phyloP scores from a whole-genome alignment of 1,139 yeast species.

The Hyphopichia fennica region DNA sequence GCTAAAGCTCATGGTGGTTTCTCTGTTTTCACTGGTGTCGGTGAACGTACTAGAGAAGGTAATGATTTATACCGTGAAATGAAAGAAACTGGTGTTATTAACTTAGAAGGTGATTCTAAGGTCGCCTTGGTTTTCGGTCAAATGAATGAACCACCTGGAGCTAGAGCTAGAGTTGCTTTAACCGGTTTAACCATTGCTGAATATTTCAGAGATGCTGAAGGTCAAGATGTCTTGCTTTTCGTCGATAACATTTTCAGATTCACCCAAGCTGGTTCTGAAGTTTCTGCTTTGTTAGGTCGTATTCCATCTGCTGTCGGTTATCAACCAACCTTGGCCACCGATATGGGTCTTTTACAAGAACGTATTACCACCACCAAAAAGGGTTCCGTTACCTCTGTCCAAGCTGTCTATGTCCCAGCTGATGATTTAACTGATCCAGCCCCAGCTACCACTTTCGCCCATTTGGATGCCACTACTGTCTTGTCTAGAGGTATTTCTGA shows the following conservation, averaged over 20 bases:
- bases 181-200: conserved; percentile 99
- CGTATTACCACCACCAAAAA: conserved; percentile 99
- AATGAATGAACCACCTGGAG: conserved; percentile 99
- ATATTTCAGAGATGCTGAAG: conserved; percentile 99
- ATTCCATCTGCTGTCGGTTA: conserved; percentile 99
- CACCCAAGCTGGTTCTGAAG: conserved; percentile 99
- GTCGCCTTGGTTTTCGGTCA: conserved; percentile 99
- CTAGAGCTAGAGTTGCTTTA: conserved; percentile 99
- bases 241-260: conserved; percentile 99
- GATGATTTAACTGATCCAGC: conserved; percentile 99
- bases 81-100: conserved; percentile 99
- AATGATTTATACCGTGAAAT: conserved; percentile 99
- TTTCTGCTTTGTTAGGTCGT: conserved; percentile 99
- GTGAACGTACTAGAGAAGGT: conserved; percentile 99
- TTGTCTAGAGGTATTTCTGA: conserved; percentile 99
- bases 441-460: conserved; percentile 99
- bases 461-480: conserved; percentile 99
- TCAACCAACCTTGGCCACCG: conserved; percentile 99
- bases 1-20: conserved; percentile 99
- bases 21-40: conserved; percentile 99
- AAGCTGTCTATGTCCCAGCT: conserved; percentile 99
- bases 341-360: conserved; percentile 99
- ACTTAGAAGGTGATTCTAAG: conserved; percentile 99
- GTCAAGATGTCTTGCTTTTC: conserved; percentile 99
- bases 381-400: conserved; percentile 99